Evolutionary conservation across 495 filamentous ascomycete genomes (phyloP).

Genomic region (Penicillium soppii): DNA sequence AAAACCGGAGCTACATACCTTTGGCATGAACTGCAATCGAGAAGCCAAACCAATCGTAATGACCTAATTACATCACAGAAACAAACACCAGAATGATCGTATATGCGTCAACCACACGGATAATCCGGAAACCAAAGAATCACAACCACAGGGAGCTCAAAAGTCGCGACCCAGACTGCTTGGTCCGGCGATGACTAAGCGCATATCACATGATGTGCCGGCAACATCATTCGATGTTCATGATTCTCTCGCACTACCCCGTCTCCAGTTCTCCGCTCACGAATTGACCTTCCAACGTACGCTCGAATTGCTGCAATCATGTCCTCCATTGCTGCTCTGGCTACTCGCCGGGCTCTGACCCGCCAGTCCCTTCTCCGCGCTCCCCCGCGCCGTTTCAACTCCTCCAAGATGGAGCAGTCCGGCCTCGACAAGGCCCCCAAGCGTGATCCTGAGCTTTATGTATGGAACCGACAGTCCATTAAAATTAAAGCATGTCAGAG

Average conservation of each 20-base stretch:
- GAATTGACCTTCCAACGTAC: constrained; percentile 13
- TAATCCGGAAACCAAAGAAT: constrained; percentile 4
- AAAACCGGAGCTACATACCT: constrained; percentile 12
- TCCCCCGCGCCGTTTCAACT: constrained; percentile 41
- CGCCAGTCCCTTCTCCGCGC: constrained; percentile 45
- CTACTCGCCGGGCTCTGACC: constrained; percentile 49
- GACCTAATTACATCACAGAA: constrained; percentile 22
- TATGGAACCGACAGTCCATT: constrained; percentile 40
- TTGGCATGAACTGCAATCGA: constrained; percentile 1
- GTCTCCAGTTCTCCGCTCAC: constrained; percentile 17
- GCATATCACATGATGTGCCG: constrained; percentile 15
- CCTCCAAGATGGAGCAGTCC: constrained; percentile 48
- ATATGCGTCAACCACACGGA: constrained; percentile 1
- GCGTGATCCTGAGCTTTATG: constrained; percentile 80
- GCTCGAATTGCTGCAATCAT: constrained; percentile 37
- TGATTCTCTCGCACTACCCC: constrained; percentile 33
- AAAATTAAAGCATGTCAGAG: constrained; percentile 12
- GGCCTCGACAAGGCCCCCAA: constrained; percentile 65
- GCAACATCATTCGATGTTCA: constrained; percentile 39
- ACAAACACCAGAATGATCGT: constrained; percentile 3
- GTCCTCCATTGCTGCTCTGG: constrained; percentile 54
- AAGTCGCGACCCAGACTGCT: constrained; percentile 4
- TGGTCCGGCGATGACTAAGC: constrained; percentile 29
- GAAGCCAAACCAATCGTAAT: constrained; percentile 5
- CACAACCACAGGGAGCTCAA: constrained; percentile 5